Conservation (phyloP, 306 rosid genomes). For the Cajanus cajan region DNA sequence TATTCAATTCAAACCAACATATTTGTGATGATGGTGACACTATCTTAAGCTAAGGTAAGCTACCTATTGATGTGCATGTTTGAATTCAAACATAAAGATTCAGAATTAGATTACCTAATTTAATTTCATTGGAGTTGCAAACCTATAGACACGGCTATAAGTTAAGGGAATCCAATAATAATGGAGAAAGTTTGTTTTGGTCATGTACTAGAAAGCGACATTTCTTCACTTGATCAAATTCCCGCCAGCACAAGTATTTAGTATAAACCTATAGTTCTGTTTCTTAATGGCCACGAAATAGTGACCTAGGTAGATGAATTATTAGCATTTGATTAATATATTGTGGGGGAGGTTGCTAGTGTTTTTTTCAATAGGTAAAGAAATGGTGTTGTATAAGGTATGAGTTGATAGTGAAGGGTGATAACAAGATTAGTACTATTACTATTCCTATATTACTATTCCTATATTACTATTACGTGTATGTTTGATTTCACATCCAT, state of each 20-base stretch:
- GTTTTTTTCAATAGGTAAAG: neutral
- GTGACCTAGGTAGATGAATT: constrained; percentile 24
- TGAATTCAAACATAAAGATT: constrained; percentile 41
- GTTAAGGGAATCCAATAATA: constrained; percentile 42
- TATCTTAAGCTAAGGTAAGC: neutral
- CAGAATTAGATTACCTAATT: constrained; percentile 4
- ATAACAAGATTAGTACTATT: neutral
- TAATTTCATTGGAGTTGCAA: constrained; percentile 33
- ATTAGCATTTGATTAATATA: constrained; percentile 17
- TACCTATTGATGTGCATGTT: constrained; percentile 30
- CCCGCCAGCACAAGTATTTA: constrained; percentile 25
- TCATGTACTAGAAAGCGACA: constrained; percentile 36
- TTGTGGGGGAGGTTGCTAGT: neutral
- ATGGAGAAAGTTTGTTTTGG: constrained; percentile 14
- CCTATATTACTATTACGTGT: too few species aligned
- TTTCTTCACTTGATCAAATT: constrained; percentile 23
- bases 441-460: too few species aligned
- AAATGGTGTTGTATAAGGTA: neutral
- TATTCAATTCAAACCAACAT: constrained; percentile 27
- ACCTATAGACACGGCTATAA: constrained; percentile 27
- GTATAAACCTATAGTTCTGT: neutral
- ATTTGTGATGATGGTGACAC: constrained; percentile 43
- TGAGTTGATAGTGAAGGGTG: constrained; percentile 11
- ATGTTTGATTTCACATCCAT: too few species aligned
- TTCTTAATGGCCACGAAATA: constrained; percentile 31